Evolutionary conservation across 176 grass and related monocot genomes (phyloP), one percentile per base, ranked within the genome.

Genomic region (Avena insularis): DNA sequence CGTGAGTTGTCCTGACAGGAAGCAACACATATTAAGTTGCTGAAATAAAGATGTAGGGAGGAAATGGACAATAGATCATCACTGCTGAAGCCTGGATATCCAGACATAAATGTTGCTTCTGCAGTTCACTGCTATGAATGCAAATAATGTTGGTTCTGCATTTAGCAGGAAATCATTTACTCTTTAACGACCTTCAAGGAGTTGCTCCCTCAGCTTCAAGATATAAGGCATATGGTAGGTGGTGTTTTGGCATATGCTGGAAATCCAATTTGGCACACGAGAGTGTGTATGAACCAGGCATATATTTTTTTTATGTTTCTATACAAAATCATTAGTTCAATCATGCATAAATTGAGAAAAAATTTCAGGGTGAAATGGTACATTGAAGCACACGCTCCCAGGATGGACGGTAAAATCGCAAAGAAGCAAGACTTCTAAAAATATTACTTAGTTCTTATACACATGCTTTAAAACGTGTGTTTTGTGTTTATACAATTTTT

Each of bases 41-140:
- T 58, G 33, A 76, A 73, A 64, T 66, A 46, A 62, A 66, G 68
- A 63, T 40, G 66, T 80, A 46, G 21, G 23, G 21, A 43, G 69
- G 75, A 79, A 14, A 43, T 27, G 60, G 64, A 36, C 66, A 62
- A 46, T 40, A 33, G 0, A 62, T 60, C 74, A 79, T 88, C 70
- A 61, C 27, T 62, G 81, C 19, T 56, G 53, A 84, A 62, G 14
- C 64, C 63, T 51, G 75, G 13, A 48, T 62, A 47, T 1, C 1
- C 29, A 23, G 54, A 45, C 43, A 38, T 87, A 83, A 83, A 67
- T 90, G 21, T 85, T 85, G 57, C 83, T 65, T 67, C 35, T 65
- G 33, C 36, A 20, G 56, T 69, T 46, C 36, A 82, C 35, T 47
- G 23, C 8, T 56, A 56, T 62, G 66, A 76, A 64, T 55, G 45